Evolutionary conservation across 495 filamentous ascomycete species (phyloP).

Genomic region (Penicillium dipodomyicola): DNA sequence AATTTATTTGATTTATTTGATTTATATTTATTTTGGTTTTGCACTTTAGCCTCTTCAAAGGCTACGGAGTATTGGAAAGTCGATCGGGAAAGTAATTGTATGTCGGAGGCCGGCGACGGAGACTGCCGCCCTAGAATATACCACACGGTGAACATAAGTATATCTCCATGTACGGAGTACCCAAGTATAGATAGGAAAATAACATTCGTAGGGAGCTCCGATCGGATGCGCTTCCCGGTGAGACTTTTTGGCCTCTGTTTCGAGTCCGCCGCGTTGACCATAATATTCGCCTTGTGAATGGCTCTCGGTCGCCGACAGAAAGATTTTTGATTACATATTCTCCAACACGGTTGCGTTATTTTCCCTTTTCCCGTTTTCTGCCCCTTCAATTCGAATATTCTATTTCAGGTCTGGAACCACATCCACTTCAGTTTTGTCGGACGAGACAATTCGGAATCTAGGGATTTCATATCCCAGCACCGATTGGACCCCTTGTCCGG

Average conservation of each 20-base stretch:
- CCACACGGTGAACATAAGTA: too few relatives aligned
- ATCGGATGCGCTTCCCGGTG: conserved; percentile 9
- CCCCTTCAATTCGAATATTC: not conserved
- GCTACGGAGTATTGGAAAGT: conserved; percentile 7
- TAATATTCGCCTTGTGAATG: conserved; percentile 23
- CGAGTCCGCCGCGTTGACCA: conserved; percentile 23
- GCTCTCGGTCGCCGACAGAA: conserved; percentile 22
- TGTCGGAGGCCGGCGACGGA: conserved; percentile 22
- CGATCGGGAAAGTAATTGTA: not conserved
- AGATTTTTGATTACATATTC: conserved; percentile 1
- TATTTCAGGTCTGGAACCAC: conserved; percentile 2
- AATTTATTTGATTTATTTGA: not conserved
- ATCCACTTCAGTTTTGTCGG: not conserved
- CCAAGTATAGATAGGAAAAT: conserved; percentile 3
- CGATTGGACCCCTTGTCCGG: conserved; percentile 11
- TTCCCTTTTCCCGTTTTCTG: too few relatives aligned
- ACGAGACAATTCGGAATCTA: conserved; percentile 10
- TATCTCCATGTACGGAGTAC: too few relatives aligned
- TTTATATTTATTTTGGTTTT: not conserved
- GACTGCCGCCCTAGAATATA: conserved; percentile 16
- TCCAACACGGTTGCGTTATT: conserved; percentile 17
- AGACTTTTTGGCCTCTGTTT: conserved; percentile 8
- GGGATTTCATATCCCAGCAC: conserved; percentile 1
- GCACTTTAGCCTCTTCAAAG: not conserved
- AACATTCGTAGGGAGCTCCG: not conserved